Evolutionary conservation across 495 filamentous ascomycete species (phyloP), one percentile per base, ranked within the genome.

Genomic region (Penicillium longicatenatum): DNA sequence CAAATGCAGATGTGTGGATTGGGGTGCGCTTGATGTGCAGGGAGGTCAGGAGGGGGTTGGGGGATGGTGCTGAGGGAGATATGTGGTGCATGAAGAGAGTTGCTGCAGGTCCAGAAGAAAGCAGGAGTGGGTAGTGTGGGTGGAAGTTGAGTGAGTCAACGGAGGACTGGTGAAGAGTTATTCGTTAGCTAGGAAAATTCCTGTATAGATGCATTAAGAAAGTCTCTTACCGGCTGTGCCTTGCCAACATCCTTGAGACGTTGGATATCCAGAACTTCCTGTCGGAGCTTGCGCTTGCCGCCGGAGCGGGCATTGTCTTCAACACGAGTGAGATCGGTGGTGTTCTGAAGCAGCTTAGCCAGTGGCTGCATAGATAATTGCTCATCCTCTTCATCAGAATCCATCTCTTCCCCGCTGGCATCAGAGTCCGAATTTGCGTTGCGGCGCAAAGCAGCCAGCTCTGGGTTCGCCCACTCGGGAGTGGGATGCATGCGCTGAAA

Each of bases 51-150:
- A 91, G 82, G 6, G 94, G 94, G 71, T 97, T 93, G 21, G 90
- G 87, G 4, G 75, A 82, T 24, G 89, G 88, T 2, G 89, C 84
- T 9, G 86, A 83, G 16, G 91, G 85, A 19, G 86, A 86, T 63
- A 98, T 84, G 61, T 96, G 93, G 72, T 98, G 90, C 26, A 98
- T 80, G 70, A 86, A 92, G 57, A 98, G 80, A 14, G 92, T 88
- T 30, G 89, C 90, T 45, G 92, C 87, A 29, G 86, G 86, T 24
- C 92, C 93, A 31, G 92, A 90, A 51, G 92, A 94, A 59, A 98
- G 86, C 33, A 98, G 80, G 33, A 98, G 85, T 3, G 94, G 91
- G 62, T 91, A 86, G 52, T 81, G 77, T 30, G 93, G 93, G 76
- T 98, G 94, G 82, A 97, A 97, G 14, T 80, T 80, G 37, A 98